These are phyloP conservation scores for Eleusine indica DNA, from an alignment of 176 grass and related monocot species.

Conservation along the genomic window DNA sequence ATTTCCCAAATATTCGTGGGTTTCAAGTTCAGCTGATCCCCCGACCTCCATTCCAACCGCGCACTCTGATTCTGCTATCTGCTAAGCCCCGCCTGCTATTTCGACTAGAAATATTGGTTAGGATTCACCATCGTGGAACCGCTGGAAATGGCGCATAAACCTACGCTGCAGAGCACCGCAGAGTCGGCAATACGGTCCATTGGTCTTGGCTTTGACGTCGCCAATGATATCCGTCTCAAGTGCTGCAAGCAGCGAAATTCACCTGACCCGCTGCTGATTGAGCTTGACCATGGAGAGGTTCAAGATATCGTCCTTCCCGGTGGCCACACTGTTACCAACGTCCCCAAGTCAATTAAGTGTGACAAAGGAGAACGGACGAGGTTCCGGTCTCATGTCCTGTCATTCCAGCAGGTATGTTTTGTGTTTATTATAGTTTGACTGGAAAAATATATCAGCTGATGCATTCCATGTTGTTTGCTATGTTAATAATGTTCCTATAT, in stretches of 20 bases:
- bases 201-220: slow-evolving; percentile 83
- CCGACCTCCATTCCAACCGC: not conserved
- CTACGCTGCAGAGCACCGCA: slow-evolving; percentile 35
- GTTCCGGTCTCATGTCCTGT: slow-evolving; percentile 83
- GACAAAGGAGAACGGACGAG: slow-evolving; percentile 87
- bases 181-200: slow-evolving; percentile 72
- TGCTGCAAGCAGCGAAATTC: slow-evolving; percentile 62
- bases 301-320: slow-evolving; percentile 83
- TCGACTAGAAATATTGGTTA: not conserved
- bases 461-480: no score
- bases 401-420: slow-evolving; percentile 83
- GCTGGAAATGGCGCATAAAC: slow-evolving; percentile 58
- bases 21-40: not conserved
- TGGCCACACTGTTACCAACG: slow-evolving; percentile 51
- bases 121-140: not conserved
- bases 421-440: not conserved
- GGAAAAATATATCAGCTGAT: no score
- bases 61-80: not conserved
- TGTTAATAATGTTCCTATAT: no score
- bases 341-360: slow-evolving; percentile 77
- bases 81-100: not conserved
- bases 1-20: not conserved
- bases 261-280: slow-evolving; percentile 69
- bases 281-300: slow-evolving; percentile 54
- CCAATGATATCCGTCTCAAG: slow-evolving; percentile 78